Conservation (phyloP, 805 yeast species). For the Clavispora fructus region DNA sequence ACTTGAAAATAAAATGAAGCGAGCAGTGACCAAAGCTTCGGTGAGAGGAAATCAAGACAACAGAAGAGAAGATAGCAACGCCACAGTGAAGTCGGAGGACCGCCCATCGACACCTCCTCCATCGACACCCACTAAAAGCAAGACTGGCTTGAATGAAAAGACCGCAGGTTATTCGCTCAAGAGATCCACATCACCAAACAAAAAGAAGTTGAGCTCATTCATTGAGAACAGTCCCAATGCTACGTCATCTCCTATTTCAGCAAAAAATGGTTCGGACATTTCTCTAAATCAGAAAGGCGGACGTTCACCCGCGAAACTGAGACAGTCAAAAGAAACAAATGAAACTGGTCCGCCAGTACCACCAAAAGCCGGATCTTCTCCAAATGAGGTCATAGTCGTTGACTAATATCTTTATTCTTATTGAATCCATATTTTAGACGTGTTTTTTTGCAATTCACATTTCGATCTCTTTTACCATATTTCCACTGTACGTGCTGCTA, state of each 20-base stretch:
- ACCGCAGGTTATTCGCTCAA: slow-evolving; percentile 15
- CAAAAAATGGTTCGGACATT: neutral
- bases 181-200: slow-evolving; percentile 37
- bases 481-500: no score
- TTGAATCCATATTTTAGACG: neutral
- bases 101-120: neutral
- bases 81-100: neutral
- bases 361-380: neutral
- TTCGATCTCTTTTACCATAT: no score
- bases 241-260: neutral
- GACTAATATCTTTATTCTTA: neutral
- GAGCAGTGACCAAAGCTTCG: slow-evolving; percentile 16
- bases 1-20: slow-evolving; percentile 23
- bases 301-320: neutral
- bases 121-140: neutral
- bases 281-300: neutral
- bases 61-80: neutral
- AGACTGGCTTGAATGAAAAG: neutral
- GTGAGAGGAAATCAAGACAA: neutral
- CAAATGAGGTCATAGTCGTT: neutral
- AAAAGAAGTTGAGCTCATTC: slow-evolving; percentile 13
- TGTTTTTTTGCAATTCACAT: slow-evolving; percentile 15
- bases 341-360: neutral
- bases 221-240: slow-evolving; percentile 10
- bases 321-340: neutral